Conservation (phyloP, 2,329 filamentous ascomycete genomes). For the Madurella fahalii region DNA sequence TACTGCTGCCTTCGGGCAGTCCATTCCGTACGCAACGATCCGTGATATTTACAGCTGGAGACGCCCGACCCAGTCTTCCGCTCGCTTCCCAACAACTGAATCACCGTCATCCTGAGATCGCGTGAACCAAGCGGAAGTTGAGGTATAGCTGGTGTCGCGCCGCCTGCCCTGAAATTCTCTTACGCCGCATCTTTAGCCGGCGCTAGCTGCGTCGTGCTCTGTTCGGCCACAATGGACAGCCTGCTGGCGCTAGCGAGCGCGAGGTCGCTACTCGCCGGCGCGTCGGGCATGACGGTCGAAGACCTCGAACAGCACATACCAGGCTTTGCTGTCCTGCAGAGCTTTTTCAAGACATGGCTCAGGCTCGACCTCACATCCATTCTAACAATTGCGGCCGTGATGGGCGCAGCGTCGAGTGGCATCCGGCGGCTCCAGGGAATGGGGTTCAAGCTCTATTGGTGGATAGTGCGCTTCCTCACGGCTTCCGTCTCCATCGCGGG, state of each 20-base stretch:
- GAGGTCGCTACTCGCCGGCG: constrained; percentile 13
- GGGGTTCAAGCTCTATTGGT: constrained; percentile 33
- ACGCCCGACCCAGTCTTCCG: too few relatives aligned
- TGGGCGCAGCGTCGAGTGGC: constrained; percentile 33
- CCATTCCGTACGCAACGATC: too few relatives aligned
- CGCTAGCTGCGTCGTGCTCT: not conserved
- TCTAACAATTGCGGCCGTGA: constrained; percentile 32
- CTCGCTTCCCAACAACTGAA: too few relatives aligned
- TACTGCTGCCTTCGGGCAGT: too few relatives aligned
- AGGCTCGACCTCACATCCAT: constrained; percentile 33
- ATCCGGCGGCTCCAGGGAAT: constrained; percentile 29
- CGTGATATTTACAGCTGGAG: too few relatives aligned
- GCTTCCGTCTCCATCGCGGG: constrained; percentile 36
- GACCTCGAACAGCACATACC: constrained; percentile 27
- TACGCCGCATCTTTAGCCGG: too few relatives aligned
- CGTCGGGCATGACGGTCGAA: constrained; percentile 9
- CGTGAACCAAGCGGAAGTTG: too few relatives aligned
- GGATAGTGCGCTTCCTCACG: constrained; percentile 35
- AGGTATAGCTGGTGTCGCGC: too few relatives aligned
- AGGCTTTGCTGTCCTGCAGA: constrained; percentile 29
- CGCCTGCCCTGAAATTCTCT: too few relatives aligned
- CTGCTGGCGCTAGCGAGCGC: constrained; percentile 22
- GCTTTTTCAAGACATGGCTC: constrained; percentile 34
- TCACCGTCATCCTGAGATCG: too few relatives aligned
- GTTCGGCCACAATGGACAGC: constrained; percentile 17